Conservation (phyloP, 768 basidiomycete species). For the Sporobolomyces phaffii region DNA sequence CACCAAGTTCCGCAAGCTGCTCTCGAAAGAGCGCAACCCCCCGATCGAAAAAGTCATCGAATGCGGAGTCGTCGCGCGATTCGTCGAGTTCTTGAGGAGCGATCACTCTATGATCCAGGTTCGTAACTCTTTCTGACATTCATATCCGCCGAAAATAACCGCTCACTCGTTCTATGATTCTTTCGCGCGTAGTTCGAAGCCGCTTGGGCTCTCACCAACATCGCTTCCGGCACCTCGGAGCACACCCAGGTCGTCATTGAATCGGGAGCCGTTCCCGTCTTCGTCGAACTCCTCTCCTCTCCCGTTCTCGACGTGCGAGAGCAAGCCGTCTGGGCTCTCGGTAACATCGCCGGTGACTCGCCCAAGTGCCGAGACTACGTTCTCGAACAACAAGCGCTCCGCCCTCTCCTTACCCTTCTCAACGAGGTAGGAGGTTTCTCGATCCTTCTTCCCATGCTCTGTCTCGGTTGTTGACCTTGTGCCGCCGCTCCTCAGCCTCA, state of each 20-base stretch:
- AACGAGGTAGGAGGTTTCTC: conserved; percentile 8
- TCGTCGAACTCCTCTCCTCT: conserved; percentile 93
- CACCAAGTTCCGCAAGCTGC: conserved; percentile 94
- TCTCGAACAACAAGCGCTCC: conserved; percentile 81
- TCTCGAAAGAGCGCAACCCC: conserved; percentile 99
- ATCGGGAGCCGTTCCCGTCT: conserved; percentile 89
- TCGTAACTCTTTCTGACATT: conserved; percentile 8
- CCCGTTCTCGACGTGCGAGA: conserved; percentile 91
- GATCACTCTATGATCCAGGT: conserved; percentile 53
- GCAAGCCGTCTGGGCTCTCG: conserved; percentile 98
- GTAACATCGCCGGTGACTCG: conserved; percentile 98
- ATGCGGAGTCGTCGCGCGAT: conserved; percentile 92
- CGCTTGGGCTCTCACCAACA: conserved; percentile 44
- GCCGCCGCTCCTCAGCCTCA: too few species aligned
- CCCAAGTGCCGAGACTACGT: conserved; percentile 97
- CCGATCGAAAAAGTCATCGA: conserved; percentile 98
- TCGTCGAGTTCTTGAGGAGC: conserved; percentile 80
- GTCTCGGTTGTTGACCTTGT: too few species aligned
- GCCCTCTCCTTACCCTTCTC: conserved; percentile 68
- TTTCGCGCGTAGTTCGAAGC: conserved; percentile 40
- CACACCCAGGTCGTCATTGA: conserved; percentile 97
- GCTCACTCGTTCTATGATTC: not conserved
- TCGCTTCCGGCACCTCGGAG: conserved; percentile 71
- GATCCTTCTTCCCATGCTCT: conserved; percentile 46
- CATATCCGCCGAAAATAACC: too few species aligned